phyloP scores from a whole-genome alignment of 495 filamentous ascomycete species.

The Venustampulla echinocandica region DNA sequence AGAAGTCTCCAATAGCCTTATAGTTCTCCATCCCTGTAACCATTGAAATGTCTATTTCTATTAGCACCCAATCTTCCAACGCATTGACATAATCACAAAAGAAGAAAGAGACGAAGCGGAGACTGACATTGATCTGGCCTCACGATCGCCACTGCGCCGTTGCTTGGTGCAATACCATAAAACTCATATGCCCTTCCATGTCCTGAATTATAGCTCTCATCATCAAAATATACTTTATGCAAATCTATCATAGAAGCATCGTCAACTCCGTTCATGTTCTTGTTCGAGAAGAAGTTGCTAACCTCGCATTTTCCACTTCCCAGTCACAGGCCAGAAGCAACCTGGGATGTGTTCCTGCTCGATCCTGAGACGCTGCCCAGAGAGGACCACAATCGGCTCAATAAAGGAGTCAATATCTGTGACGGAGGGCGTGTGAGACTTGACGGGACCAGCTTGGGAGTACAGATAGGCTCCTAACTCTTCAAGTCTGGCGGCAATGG shows the following conservation, averaged over 20 bases:
- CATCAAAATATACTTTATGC: slow-evolving; percentile 58
- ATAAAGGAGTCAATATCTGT: slow-evolving; percentile 49
- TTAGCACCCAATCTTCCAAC: too few relatives aligned
- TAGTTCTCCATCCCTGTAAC: not conserved
- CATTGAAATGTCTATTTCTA: not conserved
- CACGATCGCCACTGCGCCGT: slow-evolving; percentile 55
- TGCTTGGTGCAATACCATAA: slow-evolving; percentile 23
- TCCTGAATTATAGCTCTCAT: slow-evolving; percentile 50
- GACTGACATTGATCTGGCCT: slow-evolving; percentile 66
- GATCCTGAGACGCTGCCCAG: slow-evolving; percentile 42
- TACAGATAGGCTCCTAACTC: slow-evolving; percentile 3
- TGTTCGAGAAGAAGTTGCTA: slow-evolving; percentile 5
- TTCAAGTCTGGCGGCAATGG: slow-evolving; percentile 26
- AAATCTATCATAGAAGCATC: slow-evolving; percentile 35
- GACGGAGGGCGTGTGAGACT: slow-evolving; percentile 28
- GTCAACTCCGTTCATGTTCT: not conserved
- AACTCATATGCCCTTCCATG: slow-evolving; percentile 14
- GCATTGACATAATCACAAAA: not conserved
- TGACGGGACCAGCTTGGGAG: not conserved
- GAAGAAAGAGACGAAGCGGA: not conserved
- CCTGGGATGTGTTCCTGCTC: slow-evolving; percentile 51
- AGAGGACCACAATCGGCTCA: slow-evolving; percentile 38
- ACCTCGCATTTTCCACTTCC: slow-evolving; percentile 54
- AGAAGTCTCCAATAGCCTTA: not conserved
- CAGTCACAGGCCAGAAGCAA: slow-evolving; percentile 50